phyloP scores from a whole-genome alignment of 23 red algal genomes.

The Chondrus crispus region DNA sequence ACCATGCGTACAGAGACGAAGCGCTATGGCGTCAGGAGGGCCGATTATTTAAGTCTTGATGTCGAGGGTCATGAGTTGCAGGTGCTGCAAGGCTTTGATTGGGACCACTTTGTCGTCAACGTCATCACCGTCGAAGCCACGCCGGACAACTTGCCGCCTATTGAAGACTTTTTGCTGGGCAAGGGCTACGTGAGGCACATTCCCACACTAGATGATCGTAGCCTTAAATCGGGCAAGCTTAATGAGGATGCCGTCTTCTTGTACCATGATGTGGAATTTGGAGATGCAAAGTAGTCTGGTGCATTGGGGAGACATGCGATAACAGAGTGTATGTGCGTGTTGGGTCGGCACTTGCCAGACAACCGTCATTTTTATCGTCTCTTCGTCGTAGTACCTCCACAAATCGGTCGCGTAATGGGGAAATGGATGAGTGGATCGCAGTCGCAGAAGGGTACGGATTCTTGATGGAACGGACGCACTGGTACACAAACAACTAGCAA shows the following conservation, averaged over 20 bases:
- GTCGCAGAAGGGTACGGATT: too few species aligned
- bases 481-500: too few species aligned
- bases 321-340: too few species aligned
- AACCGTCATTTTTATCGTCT: too few species aligned
- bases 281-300: conserved; percentile 25
- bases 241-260: conserved; percentile 38
- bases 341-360: too few species aligned
- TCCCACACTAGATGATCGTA: not conserved
- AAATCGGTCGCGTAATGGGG: too few species aligned
- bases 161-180: conserved; percentile 26
- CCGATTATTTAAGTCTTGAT: conserved; percentile 67
- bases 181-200: conserved; percentile 46
- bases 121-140: conserved; percentile 57
- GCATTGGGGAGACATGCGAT: too few species aligned
- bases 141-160: not conserved
- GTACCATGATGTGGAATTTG: conserved; percentile 39
- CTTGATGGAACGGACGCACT: too few species aligned
- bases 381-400: too few species aligned
- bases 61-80: conserved; percentile 65
- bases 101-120: conserved; percentile 47
- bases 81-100: conserved; percentile 57
- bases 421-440: too few species aligned
- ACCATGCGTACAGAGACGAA: conserved; percentile 4
- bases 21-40: not conserved
- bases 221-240: not conserved